Evolutionary conservation across 2,329 filamentous ascomycete genomes (phyloP), one percentile per base, ranked within the genome.

Genomic region (Geosmithia putterillii): DNA sequence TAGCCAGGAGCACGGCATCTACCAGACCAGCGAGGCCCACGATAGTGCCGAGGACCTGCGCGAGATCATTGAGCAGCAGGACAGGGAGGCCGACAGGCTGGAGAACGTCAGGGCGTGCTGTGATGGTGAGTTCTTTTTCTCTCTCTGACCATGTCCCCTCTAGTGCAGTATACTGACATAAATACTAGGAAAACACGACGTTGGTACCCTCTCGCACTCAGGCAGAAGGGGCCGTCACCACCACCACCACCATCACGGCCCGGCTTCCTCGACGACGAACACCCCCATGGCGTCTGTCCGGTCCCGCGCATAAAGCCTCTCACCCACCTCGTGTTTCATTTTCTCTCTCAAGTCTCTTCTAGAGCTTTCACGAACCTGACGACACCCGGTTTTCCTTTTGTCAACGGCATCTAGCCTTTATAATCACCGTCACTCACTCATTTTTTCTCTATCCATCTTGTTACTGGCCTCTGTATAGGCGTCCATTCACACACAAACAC

Each of bases 81-180:
- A 90, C 54, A 70, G 79, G 43, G 84, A 89, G 51, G 71, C 81
- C 21, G 85, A 89, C 57, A 74, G 81, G 48, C 71, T 96, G 54
- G 90, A 96, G 70, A 95, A 98, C 60, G 92, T 98, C 50, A 75
- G 92, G 57, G 89, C 90, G 46, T 98, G 92, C 67, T 98, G 92
- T 63, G 92, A 96, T 74, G 92, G 89, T 90, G 73, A 76, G 82
- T 28, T 21, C 41, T 34, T 21, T 45, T 14, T 12, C 28, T 6
- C 28, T 32, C 28, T 32, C 28, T 6, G 10, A 32, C 28, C 10
- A 32, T 6, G 10, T 12, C 28, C 10, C 10, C 10, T 12, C 28
- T 4, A 32, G 23, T 12, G 15, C 10, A 32, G 10, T 32, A 57
- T 54, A 21, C 36, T 38, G 12, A 38, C 36, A 38, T 61, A 51